Evolutionary conservation across 768 basidiomycete genomes (phyloP).

Genomic region (Pulveroboletus frians): DNA sequence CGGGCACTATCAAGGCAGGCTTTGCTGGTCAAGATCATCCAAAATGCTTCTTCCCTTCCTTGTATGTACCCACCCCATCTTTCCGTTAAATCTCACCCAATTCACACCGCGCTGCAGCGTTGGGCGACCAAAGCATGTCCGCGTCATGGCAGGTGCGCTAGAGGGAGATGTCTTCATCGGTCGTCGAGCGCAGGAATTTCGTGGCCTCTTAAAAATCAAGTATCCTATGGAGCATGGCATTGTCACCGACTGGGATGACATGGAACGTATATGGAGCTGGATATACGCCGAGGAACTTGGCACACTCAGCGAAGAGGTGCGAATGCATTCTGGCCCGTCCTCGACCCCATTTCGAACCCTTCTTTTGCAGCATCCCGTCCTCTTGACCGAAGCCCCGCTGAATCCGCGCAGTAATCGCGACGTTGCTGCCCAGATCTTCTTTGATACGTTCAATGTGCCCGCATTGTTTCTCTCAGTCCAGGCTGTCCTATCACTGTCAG

Average conservation of each 20-base stretch:
- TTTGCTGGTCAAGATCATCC: slow-evolving; percentile 99
- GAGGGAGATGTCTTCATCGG: slow-evolving; percentile 98
- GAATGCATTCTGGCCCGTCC: slow-evolving; percentile 10
- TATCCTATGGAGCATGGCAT: slow-evolving; percentile 99
- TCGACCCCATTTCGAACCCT: slow-evolving; percentile 6
- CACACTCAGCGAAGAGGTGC: slow-evolving; percentile 93
- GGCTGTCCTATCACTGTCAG: slow-evolving; percentile 92
- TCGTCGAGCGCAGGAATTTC: slow-evolving; percentile 88
- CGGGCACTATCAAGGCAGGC: slow-evolving; percentile 97
- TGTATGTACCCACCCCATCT: slow-evolving; percentile 56
- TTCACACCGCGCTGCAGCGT: slow-evolving; percentile 49
- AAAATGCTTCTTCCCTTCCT: slow-evolving; percentile 98
- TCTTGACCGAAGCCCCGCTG: slow-evolving; percentile 94
- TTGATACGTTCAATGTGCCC: slow-evolving; percentile 99
- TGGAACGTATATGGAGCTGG: slow-evolving; percentile 99
- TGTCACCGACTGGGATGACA: slow-evolving; percentile 99
- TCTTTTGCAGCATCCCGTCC: slow-evolving; percentile 78
- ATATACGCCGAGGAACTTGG: slow-evolving; percentile 95
- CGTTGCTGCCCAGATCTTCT: slow-evolving; percentile 96
- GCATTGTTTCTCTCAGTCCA: slow-evolving; percentile 96
- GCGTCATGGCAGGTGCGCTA: slow-evolving; percentile 95
- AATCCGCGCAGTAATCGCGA: slow-evolving; percentile 97
- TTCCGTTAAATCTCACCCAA: slow-evolving; percentile 24
- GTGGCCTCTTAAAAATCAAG: slow-evolving; percentile 94
- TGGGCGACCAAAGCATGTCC: slow-evolving; percentile 94